A percentile compares a stretch with the other conserved stretches of the same genome.
phyloP scores from a whole-genome alignment of 2,329 filamentous ascomycete genomes.

The Sclerotinia minor region DNA sequence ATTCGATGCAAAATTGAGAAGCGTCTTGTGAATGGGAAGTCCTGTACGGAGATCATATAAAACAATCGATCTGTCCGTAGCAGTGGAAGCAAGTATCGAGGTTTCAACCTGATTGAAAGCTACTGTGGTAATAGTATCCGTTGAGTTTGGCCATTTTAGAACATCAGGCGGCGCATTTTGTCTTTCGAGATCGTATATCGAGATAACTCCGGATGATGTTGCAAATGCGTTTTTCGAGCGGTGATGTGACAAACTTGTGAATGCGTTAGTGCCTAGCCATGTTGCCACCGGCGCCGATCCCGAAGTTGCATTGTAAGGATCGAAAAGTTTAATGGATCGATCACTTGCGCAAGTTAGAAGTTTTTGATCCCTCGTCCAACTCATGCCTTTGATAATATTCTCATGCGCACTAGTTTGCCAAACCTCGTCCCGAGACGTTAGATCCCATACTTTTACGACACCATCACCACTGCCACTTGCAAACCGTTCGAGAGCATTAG shows the following conservation, averaged over 20 bases:
- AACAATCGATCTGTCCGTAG: constrained; percentile 81
- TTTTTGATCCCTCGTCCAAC: constrained; percentile 84
- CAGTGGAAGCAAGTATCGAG: constrained; percentile 81
- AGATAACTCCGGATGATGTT: constrained; percentile 73
- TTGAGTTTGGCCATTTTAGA: constrained; percentile 81
- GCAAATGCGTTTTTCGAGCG: constrained; percentile 77
- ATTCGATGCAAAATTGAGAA: constrained; percentile 81
- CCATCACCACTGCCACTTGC: constrained; percentile 89
- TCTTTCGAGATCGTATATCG: constrained; percentile 83
- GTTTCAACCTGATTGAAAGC: constrained; percentile 95
- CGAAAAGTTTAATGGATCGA: constrained; percentile 84
- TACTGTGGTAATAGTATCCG: constrained; percentile 86
- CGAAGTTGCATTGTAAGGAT: constrained; percentile 74
- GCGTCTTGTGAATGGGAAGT: constrained; percentile 76
- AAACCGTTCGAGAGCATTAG: constrained; percentile 69
- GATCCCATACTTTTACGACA: constrained; percentile 89
- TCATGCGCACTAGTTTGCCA: constrained; percentile 84
- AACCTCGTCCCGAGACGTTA: constrained; percentile 69
- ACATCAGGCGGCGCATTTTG: constrained; percentile 80
- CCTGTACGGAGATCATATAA: constrained; percentile 90
- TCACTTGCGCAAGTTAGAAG: constrained; percentile 86
- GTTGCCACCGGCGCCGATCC: constrained; percentile 74
- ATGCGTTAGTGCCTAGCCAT: constrained; percentile 80
- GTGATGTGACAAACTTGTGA: constrained; percentile 83
- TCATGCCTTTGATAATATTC: constrained; percentile 88